A percentile compares a stretch with the other conserved stretches of the same genome.
phyloP scores from a whole-genome alignment of 495 filamentous ascomycete genomes.

The Penicillium arizonense region DNA sequence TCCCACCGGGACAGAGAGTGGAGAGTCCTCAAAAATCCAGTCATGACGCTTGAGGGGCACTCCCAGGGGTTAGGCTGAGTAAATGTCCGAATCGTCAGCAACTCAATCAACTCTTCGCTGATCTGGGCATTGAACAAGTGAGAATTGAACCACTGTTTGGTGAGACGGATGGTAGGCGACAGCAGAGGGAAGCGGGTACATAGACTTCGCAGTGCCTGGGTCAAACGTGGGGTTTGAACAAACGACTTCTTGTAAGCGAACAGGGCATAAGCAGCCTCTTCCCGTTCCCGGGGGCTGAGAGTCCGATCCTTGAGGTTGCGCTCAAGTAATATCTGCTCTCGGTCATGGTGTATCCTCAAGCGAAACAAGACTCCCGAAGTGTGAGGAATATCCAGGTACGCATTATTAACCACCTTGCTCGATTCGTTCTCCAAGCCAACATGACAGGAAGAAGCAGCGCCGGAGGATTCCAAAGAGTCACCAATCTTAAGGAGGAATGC shows the following conservation, averaged over 20 bases:
- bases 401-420: conserved; percentile 65
- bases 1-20: conserved; percentile 81
- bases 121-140: conserved; percentile 79
- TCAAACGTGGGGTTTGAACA: conserved; percentile 71
- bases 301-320: conserved; percentile 71
- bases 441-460: conserved; percentile 51
- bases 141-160: conserved; percentile 84
- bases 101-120: conserved; percentile 76
- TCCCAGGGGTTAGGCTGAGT: conserved; percentile 81
- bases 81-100: conserved; percentile 72
- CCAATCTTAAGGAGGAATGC: conserved; percentile 86
- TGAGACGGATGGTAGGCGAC: conserved; percentile 80
- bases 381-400: conserved; percentile 81
- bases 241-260: conserved; percentile 69
- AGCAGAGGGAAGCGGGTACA: conserved; percentile 79
- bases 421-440: conserved; percentile 79
- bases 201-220: conserved; percentile 72
- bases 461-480: conserved; percentile 60
- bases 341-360: conserved; percentile 67
- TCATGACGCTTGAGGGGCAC: conserved; percentile 71
- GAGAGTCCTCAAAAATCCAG: conserved; percentile 79
- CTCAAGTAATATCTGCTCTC: conserved; percentile 79
- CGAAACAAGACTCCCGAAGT: conserved; percentile 59
- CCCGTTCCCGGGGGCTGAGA: conserved; percentile 56
- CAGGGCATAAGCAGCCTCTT: conserved; percentile 65